Evolutionary conservation across 2,329 filamentous ascomycete species (phyloP), one percentile per base, ranked within the genome.

Genomic region (Epichloe uncinata): DNA sequence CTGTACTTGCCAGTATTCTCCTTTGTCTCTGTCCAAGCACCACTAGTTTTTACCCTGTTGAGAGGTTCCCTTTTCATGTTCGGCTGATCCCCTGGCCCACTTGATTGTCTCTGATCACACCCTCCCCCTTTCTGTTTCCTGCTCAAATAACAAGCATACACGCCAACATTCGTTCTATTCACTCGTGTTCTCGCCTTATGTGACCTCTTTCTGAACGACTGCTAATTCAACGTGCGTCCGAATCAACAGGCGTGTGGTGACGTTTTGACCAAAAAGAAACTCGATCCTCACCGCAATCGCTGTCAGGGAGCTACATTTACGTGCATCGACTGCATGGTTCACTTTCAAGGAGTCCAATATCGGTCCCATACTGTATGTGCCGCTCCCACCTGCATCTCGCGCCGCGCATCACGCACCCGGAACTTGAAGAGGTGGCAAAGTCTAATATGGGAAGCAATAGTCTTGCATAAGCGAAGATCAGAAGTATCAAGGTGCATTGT

Each of bases 261-360:
- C 77, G 82, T 96, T 66, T 80, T 97, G 69, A 96, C 88, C 63
- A 97, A 97, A 78, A 96, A 96, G 79, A 97, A 97, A 71, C 87
- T 97, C 62, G 91, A 97, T 63, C 78, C 81, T 60, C 93, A 98
- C 70, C 82, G 86, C 63, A 87, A 84, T 68, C 88, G 88, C 69
- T 98, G 93, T 72, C 84, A 80, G 64, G 86, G 85, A 65, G 89
- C 90, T 54, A 84, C 84, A 45, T 97, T 88, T 65, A 94, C 90
- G 61, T 98, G 93, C 73, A 83, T 98, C 59, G 93, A 98, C 70
- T 98, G 93, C 71, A 95, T 95, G 87, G 84, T 89, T 51, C 84
- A 94, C 66, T 98, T 97, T 66, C 75, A 82, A 52, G 90, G 89
- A 57, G 83, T 78, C 43, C 80, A 87, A 50, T 97, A 97, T 69